Conservation (phyloP, 2,329 filamentous ascomycete genomes). For the Sclerotinia glacialis region DNA sequence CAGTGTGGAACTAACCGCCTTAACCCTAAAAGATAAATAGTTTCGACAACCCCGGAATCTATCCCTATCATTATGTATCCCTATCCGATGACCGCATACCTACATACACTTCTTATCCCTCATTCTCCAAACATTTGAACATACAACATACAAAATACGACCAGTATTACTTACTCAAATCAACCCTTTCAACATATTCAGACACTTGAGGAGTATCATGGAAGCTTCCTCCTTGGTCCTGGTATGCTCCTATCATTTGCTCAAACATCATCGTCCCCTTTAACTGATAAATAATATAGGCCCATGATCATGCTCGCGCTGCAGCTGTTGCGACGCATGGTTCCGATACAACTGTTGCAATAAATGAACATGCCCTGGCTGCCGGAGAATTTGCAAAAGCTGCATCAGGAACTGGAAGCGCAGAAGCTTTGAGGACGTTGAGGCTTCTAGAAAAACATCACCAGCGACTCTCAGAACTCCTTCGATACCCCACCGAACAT, state of each 20-base stretch:
- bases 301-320: slow-evolving; percentile 84
- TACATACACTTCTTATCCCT: neutral
- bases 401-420: slow-evolving; percentile 63
- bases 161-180: neutral
- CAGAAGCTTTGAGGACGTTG: slow-evolving; percentile 78
- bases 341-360: slow-evolving; percentile 73
- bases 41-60: neutral
- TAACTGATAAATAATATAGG: slow-evolving; percentile 48
- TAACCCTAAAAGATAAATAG: neutral
- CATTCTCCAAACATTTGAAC: neutral
- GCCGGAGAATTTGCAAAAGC: slow-evolving; percentile 86
- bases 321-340: slow-evolving; percentile 70
- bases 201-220: slow-evolving; percentile 47
- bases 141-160: neutral
- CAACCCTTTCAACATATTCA: neutral
- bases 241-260: slow-evolving; percentile 44
- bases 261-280: slow-evolving; percentile 26
- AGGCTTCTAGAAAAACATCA: slow-evolving; percentile 86
- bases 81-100: slow-evolving; percentile 3
- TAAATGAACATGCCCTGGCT: slow-evolving; percentile 83
- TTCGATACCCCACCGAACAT: slow-evolving; percentile 59
- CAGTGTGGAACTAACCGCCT: neutral
- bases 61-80: slow-evolving; percentile 12
- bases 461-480: slow-evolving; percentile 73
- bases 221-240: slow-evolving; percentile 67